These are phyloP conservation scores for Malbranchea zuffiana DNA, from an alignment of 2,329 filamentous ascomycete species.

Conservation along the genomic window DNA sequence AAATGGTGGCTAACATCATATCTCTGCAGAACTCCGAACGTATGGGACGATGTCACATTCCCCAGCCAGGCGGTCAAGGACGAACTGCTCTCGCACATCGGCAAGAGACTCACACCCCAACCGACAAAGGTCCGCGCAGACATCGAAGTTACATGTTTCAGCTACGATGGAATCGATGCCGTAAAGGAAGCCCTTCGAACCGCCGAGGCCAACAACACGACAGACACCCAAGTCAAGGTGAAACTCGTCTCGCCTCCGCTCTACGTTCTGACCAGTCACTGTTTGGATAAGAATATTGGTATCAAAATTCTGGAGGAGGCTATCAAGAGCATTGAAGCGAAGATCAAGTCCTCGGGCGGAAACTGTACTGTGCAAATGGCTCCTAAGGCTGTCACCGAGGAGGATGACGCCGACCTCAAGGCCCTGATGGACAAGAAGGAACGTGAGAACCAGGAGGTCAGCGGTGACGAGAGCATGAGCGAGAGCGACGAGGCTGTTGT, in stretches of 20 bases:
- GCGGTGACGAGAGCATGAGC: constrained; percentile 90
- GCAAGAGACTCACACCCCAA: constrained; percentile 92
- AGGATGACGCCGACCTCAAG: constrained; percentile 91
- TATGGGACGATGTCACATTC: constrained; percentile 90
- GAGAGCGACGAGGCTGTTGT: constrained; percentile 85
- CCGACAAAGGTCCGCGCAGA: constrained; percentile 98
- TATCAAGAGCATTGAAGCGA: constrained; percentile 73
- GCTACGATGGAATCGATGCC: constrained; percentile 96
- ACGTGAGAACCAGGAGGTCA: constrained; percentile 94
- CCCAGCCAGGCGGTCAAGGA: constrained; percentile 73
- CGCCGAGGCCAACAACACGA: constrained; percentile 85
- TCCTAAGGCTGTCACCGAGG: constrained; percentile 97
- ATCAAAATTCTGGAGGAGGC: constrained; percentile 78
- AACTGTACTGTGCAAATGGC: constrained; percentile 91
- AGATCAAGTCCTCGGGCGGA: constrained; percentile 68
- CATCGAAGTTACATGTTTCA: constrained; percentile 89
- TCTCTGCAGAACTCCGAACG: constrained; percentile 65
- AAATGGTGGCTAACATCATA: constrained; percentile 4
- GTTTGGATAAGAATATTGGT: constrained; percentile 80
- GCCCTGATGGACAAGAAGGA: constrained; percentile 99
- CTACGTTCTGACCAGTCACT: constrained; percentile 92
- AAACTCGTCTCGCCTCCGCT: constrained; percentile 95
- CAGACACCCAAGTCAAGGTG: constrained; percentile 92
- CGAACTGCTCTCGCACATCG: constrained; percentile 88
- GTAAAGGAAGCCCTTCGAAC: constrained; percentile 86